Base-by-base conservation (phyloP, 768 basidiomycete genomes). In the Naganishia randhawae region DNA sequence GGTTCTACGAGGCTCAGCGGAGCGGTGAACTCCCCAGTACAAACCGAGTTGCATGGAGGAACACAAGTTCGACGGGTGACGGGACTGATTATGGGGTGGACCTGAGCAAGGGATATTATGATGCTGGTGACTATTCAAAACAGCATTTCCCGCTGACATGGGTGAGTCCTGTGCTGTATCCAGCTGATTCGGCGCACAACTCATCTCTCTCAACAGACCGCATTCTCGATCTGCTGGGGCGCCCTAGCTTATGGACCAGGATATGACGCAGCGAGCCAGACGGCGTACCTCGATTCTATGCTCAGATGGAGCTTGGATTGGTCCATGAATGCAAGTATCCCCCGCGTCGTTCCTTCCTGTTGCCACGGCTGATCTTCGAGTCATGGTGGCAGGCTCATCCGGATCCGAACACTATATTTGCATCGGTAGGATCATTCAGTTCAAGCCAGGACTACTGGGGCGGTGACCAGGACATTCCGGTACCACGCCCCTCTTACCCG, bases 1-100 rank as follows among this genome's bases (percentile, higher is more conserved):
- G 87, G 75, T 95, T 95, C 79, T 96, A 93, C 75, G 93, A 96
- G 70, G 92, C 88, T 1, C 93, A 96, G 75, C 84, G 93, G 22
- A 90, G 89, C 64, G 93, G 93, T 17, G 83, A 83, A 50, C 83
- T 95, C 17, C 85, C 88, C 0, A 73, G 80, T 14, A 82, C 82
- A 4, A 90, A 90, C 69, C 85, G 93, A 45, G 90, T 94, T 1
- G 75, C 85, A 29, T 97, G 94, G 94, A 83, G 93, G 63, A 96
- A 96, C 74, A 85, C 88, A 66, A 91, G 90, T 74, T 85, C 86
- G 19, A 73, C 88, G 27, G 81, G 86, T 39, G 94, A 97, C 79
- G 94, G 92, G 16, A 79, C 82, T 67, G 88, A 91, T 71, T 87
- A 83, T 37, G 83, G 84, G 6, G 74, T 92, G 17, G 89, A 97